Percentiles rank a stretch among this genome's conserved stretches.
These are phyloP conservation scores for Aureobasidium sp. DNA, from an alignment of 2,329 filamentous ascomycete species.

Conservation along the genomic window DNA sequence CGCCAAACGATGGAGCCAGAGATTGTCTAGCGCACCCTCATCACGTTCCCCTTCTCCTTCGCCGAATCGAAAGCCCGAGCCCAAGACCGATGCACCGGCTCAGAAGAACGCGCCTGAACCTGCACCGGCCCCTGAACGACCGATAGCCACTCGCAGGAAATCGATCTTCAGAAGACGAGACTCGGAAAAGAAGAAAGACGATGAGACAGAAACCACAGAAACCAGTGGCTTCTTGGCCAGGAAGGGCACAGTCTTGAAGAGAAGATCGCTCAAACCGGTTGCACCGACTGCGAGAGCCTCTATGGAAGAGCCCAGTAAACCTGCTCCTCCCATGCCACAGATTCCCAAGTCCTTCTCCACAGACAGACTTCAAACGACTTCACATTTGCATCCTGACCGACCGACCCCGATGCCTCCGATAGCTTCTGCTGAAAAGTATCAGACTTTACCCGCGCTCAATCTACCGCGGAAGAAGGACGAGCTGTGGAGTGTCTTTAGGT, in stretches of 20 bases:
- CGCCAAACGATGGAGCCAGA: constrained; percentile 14
- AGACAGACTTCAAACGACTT: constrained; percentile 36
- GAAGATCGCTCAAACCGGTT: constrained; percentile 11
- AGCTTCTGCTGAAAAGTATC: constrained; percentile 35
- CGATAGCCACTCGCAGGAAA: not conserved
- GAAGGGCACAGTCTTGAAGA: constrained; percentile 22
- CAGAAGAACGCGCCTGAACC: not conserved
- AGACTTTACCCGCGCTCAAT: constrained; percentile 23
- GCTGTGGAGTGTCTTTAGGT: constrained; percentile 60
- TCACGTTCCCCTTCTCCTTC: constrained; percentile 18
- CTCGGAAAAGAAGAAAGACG: not conserved
- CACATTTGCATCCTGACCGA: constrained; percentile 30
- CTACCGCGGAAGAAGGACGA: constrained; percentile 57
- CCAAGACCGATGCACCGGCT: not conserved
- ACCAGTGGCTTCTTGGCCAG: constrained; percentile 16
- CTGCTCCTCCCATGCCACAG: constrained; percentile 32
- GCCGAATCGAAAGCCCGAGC: not conserved
- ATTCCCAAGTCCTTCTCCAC: constrained; percentile 45
- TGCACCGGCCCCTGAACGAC: not conserved
- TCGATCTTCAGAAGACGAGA: constrained; percentile 11
- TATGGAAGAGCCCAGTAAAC: constrained; percentile 16
- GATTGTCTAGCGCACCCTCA: constrained; percentile 14
- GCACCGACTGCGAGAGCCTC: constrained; percentile 8
- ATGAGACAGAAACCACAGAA: not conserved
- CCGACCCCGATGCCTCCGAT: constrained; percentile 39